A percentile compares a stretch with the other conserved stretches of the same genome.
phyloP scores from a whole-genome alignment of 495 filamentous ascomycete genomes.

The Aspergillus baeticus region DNA sequence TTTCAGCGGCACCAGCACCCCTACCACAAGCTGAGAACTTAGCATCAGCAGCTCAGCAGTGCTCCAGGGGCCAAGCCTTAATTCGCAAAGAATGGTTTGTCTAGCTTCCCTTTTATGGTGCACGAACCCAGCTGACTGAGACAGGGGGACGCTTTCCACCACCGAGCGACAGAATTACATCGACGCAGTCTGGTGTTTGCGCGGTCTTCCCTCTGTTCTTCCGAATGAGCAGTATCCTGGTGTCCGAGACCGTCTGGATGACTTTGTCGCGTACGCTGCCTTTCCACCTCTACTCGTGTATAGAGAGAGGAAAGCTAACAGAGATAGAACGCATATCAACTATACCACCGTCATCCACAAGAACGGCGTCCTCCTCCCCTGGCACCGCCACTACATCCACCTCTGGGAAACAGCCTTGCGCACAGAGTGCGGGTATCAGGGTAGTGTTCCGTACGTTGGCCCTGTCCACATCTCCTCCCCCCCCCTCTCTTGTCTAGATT shows the following conservation, averaged over 20 bases:
- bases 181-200: conserved; percentile 63
- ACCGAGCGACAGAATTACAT: conserved; percentile 44
- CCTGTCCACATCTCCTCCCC: conserved; percentile 1
- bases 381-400: conserved; percentile 68
- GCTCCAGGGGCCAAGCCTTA: neutral
- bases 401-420: conserved; percentile 65
- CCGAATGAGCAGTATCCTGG: conserved; percentile 41
- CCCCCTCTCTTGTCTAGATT: neutral
- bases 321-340: conserved; percentile 54
- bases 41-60: neutral
- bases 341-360: conserved; percentile 61
- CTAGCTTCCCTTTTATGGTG: neutral
- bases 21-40: no score
- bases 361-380: conserved; percentile 64
- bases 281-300: neutral
- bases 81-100: conserved; percentile 9
- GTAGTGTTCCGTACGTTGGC: conserved; percentile 31
- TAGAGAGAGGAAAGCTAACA: neutral
- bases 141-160: neutral
- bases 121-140: neutral
- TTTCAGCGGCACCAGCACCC: neutral
- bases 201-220: conserved; percentile 47
- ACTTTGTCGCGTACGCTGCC: conserved; percentile 56
- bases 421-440: conserved; percentile 69
- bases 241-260: conserved; percentile 61